Percentiles rank a stretch among this genome's conserved stretches.
phyloP scores from a whole-genome alignment of 2,329 filamentous ascomycete species.

The Fusarium multiceps region DNA sequence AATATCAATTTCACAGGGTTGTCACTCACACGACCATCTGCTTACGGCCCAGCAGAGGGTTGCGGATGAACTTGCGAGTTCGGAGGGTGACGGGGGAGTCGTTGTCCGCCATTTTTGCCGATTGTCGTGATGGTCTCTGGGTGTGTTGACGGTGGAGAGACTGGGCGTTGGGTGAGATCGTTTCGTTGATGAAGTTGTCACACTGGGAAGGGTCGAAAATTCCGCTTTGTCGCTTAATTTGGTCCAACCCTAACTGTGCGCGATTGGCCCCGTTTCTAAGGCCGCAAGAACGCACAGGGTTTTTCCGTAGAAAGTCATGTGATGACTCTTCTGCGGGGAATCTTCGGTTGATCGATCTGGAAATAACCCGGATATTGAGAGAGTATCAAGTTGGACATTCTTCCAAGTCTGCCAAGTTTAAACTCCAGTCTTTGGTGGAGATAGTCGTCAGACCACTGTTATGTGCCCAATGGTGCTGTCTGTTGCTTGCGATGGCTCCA shows the following conservation, averaged over 20 bases:
- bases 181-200: slow-evolving; percentile 50
- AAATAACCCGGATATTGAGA: slow-evolving; percentile 10
- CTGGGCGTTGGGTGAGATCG: slow-evolving; percentile 48
- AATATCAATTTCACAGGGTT: slow-evolving; percentile 33
- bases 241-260: slow-evolving; percentile 59
- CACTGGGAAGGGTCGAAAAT: slow-evolving; percentile 50
- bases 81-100: slow-evolving; percentile 84
- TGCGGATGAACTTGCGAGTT: slow-evolving; percentile 99
- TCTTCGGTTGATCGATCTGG: slow-evolving; percentile 15
- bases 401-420: slow-evolving; percentile 22
- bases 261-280: slow-evolving; percentile 28
- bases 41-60: slow-evolving; percentile 98
- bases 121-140: slow-evolving; percentile 53
- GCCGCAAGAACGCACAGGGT: slow-evolving; percentile 15
- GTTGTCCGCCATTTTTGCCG: slow-evolving; percentile 87
- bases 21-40: slow-evolving; percentile 98
- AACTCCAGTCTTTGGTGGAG: slow-evolving; percentile 41
- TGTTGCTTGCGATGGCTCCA: slow-evolving; percentile 11
- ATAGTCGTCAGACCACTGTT: slow-evolving; percentile 25
- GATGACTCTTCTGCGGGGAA: slow-evolving; percentile 14
- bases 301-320: slow-evolving; percentile 37
- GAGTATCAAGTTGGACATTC: background rate
- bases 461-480: slow-evolving; percentile 26
- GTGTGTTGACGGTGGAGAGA: slow-evolving; percentile 49
- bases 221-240: slow-evolving; percentile 57